phyloP scores from a whole-genome alignment of 768 basidiomycete species.

The Tricholoma bakamatsutake region DNA sequence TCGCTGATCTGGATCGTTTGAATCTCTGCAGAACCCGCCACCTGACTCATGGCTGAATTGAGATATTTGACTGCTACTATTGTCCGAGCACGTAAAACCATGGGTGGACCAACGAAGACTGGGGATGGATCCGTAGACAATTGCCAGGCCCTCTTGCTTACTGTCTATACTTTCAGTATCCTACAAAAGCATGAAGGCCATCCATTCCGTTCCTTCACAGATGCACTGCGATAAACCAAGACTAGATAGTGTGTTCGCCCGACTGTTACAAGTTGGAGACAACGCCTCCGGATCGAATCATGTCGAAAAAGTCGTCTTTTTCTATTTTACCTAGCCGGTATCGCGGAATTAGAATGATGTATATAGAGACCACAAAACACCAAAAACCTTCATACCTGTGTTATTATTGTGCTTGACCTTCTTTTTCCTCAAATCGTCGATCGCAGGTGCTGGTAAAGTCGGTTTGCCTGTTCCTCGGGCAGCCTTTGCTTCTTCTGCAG shows the following conservation, averaged over 20 bases:
- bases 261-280: constrained; percentile 60
- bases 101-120: no score
- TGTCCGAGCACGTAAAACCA: no score
- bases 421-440: constrained; percentile 38
- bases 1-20: no score
- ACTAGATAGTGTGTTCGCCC: neutral
- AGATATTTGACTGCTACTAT: no score
- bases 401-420: constrained; percentile 48
- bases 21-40: no score
- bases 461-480: constrained; percentile 70
- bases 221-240: neutral
- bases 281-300: constrained; percentile 76
- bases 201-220: neutral
- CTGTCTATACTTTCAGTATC: neutral
- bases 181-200: neutral
- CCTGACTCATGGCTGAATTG: no score
- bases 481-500: constrained; percentile 53
- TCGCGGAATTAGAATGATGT: constrained; percentile 5
- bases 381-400: constrained; percentile 47
- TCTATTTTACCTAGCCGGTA: constrained; percentile 42
- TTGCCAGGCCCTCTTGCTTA: neutral
- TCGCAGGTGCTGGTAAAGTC: constrained; percentile 58
- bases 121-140: no score
- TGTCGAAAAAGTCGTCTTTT: constrained; percentile 74
- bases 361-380: constrained; percentile 1